These are phyloP conservation scores for Eudorina sp. DNA, from an alignment of 139 green algal species.

Conservation along the genomic window DNA sequence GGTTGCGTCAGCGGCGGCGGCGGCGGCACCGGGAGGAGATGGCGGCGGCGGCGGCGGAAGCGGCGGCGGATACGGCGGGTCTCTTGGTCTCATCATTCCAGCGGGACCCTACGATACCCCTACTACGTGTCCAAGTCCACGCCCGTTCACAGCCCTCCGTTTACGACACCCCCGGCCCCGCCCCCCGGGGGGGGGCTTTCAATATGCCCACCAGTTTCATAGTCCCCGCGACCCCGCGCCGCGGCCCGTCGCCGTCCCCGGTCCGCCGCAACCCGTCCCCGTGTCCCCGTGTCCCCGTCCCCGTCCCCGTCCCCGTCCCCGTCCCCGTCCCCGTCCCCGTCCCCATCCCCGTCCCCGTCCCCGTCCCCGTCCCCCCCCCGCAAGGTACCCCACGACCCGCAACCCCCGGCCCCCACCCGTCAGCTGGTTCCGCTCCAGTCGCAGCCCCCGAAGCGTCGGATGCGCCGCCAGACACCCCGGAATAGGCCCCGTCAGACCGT, in stretches of 20 bases:
- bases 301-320: not conserved
- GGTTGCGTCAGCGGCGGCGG: not conserved
- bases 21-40: not conserved
- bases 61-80: not conserved
- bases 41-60: not conserved
- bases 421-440: not conserved
- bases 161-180: too few species aligned
- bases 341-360: too few species aligned
- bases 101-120: too few species aligned
- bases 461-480: constrained; percentile 1
- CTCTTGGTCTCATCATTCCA: not conserved
- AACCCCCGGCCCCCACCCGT: not conserved
- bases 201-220: too few species aligned
- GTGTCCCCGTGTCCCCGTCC: too few species aligned
- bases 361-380: not conserved
- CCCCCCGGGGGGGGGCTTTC: too few species aligned
- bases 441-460: not conserved
- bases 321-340: not conserved
- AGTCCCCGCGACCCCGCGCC: too few species aligned
- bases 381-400: not conserved
- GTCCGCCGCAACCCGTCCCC: too few species aligned
- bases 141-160: too few species aligned
- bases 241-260: too few species aligned
- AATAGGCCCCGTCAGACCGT: not conserved
- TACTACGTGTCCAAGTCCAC: too few species aligned